Evolutionary conservation across 2,329 filamentous ascomycete species (phyloP).

Genomic region (Phoma herbarum): DNA sequence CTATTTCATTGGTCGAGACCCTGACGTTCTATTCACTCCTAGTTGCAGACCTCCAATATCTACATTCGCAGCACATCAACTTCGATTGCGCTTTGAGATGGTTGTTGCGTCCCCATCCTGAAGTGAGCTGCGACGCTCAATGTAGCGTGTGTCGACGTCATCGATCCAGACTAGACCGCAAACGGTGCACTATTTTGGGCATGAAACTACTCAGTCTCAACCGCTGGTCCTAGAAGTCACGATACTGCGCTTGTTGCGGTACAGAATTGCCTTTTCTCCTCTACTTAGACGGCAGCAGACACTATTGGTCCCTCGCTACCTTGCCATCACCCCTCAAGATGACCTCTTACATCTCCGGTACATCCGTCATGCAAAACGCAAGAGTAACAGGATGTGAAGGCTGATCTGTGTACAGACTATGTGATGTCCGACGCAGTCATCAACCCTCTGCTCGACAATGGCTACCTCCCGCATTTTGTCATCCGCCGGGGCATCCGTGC

Average conservation of each 20-base stretch:
- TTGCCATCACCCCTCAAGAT: conserved; percentile 26
- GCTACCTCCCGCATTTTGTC: conserved; percentile 69
- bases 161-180: conserved; percentile 17
- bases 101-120: not conserved
- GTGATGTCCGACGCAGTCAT: conserved; percentile 39
- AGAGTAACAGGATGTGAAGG: not conserved
- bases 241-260: conserved; percentile 8
- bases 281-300: not conserved
- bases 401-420: conserved; percentile 27
- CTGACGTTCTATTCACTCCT: not conserved
- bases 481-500: conserved; percentile 72
- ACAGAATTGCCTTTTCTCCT: not conserved
- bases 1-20: conserved; percentile 6
- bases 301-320: not conserved
- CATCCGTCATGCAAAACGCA: not conserved
- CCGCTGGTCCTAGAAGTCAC: conserved; percentile 14
- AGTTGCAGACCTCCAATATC: not conserved
- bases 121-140: conserved; percentile 17
- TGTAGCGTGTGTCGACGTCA: conserved; percentile 23
- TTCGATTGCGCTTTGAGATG: not conserved
- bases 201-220: conserved; percentile 22
- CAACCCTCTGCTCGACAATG: conserved; percentile 65
- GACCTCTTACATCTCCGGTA: conserved; percentile 46
- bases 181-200: conserved; percentile 21
- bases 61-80: not conserved